Base-by-base conservation (phyloP, 129 eudicot species). In the Centaurea solstitialis region DNA sequence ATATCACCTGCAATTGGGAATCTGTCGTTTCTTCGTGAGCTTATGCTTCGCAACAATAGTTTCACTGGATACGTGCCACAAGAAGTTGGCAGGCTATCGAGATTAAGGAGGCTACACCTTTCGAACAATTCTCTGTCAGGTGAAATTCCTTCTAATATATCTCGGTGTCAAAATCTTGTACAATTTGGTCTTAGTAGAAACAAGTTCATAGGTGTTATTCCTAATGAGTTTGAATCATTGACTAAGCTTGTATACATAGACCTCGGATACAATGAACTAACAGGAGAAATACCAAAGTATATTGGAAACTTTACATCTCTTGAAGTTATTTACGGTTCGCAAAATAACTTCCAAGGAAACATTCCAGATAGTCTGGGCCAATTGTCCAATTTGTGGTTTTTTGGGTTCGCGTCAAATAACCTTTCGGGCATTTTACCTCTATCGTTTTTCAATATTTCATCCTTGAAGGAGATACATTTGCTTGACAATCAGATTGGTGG, bases 1-100 rank as follows among this genome's bases (percentile, higher is more conserved):
- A 23, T 85, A 28, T 76, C 88, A 7, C 85, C 88, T 23, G 74
- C 70, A 59, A 12, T 85, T 17, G 85, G 88, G 64, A 85, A 85
- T 45, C 57, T 85, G 21, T 70, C 76, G 9, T 85, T 85, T 72
- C 85, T 85, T 45, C 17, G 61, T 39, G 77, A 69, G 13, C 72
- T 85, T 50, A 22, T 37, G 0, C 68, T 85, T 15, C 41, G 57
- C 17, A 80, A 85, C 75, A 85, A 85, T 23, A 85, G 81, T 41
- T 80, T 85, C 75, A 75, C 71, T 24, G 85, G 80, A 8, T 23
- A 13, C 18, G 9, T 80, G 41, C 84, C 84, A 17, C 67, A 62
- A 24, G 74, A 73, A 17, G 71, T 80, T 72, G 84, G 84, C 6
- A 59, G 15, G 79, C 62, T 80, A 65, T 80, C 84, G 20, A 59